Evolutionary conservation across 805 yeast species (phyloP).

Genomic region (Yarrowia osloensis): DNA sequence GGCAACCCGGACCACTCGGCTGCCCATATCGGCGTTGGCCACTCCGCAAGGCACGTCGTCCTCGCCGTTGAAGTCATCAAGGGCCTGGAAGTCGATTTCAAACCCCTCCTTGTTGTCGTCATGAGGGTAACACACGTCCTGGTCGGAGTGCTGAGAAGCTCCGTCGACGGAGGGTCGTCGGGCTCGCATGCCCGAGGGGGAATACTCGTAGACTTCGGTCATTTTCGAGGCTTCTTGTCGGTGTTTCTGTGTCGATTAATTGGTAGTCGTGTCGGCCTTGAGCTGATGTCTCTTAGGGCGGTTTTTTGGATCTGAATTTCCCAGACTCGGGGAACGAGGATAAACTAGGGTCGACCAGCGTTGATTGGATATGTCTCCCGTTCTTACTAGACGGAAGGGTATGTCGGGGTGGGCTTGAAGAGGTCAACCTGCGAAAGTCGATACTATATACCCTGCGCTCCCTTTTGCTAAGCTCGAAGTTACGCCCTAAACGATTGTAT

Average conservation of each 20-base stretch:
- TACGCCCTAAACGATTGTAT: constrained; percentile 13
- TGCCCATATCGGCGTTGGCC: neutral
- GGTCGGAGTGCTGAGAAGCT: constrained; percentile 27
- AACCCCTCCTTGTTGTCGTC: constrained; percentile 30
- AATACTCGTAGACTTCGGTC: constrained; percentile 7
- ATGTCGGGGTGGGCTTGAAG: constrained; percentile 4
- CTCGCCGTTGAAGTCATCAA: neutral
- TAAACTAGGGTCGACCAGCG: constrained; percentile 31
- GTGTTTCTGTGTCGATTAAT: neutral
- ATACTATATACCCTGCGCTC: constrained; percentile 7
- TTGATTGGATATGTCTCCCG: constrained; percentile 28
- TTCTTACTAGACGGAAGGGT: constrained; percentile 31
- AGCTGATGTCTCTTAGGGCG: constrained; percentile 17
- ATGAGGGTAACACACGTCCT: constrained; percentile 31
- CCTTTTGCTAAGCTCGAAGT: neutral
- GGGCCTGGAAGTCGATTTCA: constrained; percentile 13
- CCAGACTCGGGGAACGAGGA: constrained; percentile 28
- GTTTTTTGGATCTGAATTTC: constrained; percentile 26
- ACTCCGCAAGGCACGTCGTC: constrained; percentile 8
- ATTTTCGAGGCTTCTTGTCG: neutral
- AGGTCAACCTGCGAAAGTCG: constrained; percentile 15
- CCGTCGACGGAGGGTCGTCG: constrained; percentile 30
- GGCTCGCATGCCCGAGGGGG: constrained; percentile 13
- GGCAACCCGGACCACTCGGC: constrained; percentile 4
- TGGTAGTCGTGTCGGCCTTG: neutral